phyloP scores from a whole-genome alignment of 1,139 yeast genomes.

The Pneumocystis canis region DNA sequence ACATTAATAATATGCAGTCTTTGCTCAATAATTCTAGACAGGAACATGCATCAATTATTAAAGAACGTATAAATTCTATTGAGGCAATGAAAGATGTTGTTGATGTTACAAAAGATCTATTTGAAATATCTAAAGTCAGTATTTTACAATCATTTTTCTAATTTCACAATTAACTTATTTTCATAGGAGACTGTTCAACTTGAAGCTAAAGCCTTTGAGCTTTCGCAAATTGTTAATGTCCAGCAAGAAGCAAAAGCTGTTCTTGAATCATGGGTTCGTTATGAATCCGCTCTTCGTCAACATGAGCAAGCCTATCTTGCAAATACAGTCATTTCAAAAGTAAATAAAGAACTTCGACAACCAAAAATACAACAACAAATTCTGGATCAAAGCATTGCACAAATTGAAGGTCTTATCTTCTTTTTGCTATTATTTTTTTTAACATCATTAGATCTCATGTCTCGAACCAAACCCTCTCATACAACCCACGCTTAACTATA shows the following conservation, averaged over 20 bases:
- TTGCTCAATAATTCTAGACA: constrained; percentile 77
- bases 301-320: constrained; percentile 88
- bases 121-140: constrained; percentile 53
- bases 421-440: not conserved
- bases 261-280: constrained; percentile 97
- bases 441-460: not conserved
- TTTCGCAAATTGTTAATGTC: constrained; percentile 78
- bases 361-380: constrained; percentile 90
- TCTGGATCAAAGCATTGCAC: constrained; percentile 79
- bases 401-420: constrained; percentile 38
- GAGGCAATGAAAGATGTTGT: constrained; percentile 85
- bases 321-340: constrained; percentile 72
- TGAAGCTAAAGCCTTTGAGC: constrained; percentile 86
- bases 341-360: constrained; percentile 67
- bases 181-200: constrained; percentile 75
- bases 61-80: constrained; percentile 79
- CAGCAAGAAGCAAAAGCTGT: constrained; percentile 86
- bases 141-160: not conserved
- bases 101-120: constrained; percentile 75
- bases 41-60: constrained; percentile 83
- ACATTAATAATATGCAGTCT: constrained; percentile 68
- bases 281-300: constrained; percentile 93
- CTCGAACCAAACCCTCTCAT: not conserved
- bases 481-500: not conserved
- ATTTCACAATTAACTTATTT: not conserved